Conservation (phyloP, 495 filamentous ascomycete species). For the Trichoderma asperelloides region DNA sequence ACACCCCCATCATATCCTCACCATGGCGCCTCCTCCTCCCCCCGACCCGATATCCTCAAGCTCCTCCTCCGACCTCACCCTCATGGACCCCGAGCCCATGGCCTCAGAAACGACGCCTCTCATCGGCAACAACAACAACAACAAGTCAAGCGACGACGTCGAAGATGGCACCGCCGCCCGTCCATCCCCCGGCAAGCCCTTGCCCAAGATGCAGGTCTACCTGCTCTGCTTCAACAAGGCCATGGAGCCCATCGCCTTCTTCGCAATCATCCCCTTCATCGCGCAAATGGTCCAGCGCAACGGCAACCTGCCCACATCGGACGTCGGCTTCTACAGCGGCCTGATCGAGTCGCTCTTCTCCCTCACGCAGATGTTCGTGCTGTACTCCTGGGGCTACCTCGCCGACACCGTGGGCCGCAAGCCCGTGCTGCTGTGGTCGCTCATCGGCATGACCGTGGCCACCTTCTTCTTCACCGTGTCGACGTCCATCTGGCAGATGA, state of each 20-base stretch:
- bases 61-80: neutral
- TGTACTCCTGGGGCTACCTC: constrained; percentile 51
- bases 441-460: constrained; percentile 47
- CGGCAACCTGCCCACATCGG: constrained; percentile 43
- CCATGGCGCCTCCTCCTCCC: neutral
- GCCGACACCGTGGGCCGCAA: constrained; percentile 61
- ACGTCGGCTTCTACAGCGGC: constrained; percentile 65
- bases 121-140: neutral
- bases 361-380: constrained; percentile 51
- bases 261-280: constrained; percentile 67
- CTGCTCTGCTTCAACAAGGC: constrained; percentile 58
- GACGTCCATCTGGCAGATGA: constrained; percentile 54
- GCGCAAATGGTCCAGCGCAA: constrained; percentile 58
- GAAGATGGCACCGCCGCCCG: constrained; percentile 18
- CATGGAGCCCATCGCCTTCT: constrained; percentile 69
- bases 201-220: constrained; percentile 52
- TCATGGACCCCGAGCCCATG: constrained; percentile 1
- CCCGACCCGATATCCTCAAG: neutral
- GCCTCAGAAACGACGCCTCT: neutral
- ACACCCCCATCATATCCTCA: neutral
- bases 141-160: constrained; percentile 10
- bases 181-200: constrained; percentile 26
- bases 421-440: constrained; percentile 53
- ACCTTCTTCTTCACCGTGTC: constrained; percentile 56
- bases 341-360: constrained; percentile 67